A percentile compares a stretch with the other conserved stretches of the same genome.
Evolutionary conservation across 1,139 yeast genomes (phyloP).

Genomic region (Torulaspora pretoriensis): DNA sequence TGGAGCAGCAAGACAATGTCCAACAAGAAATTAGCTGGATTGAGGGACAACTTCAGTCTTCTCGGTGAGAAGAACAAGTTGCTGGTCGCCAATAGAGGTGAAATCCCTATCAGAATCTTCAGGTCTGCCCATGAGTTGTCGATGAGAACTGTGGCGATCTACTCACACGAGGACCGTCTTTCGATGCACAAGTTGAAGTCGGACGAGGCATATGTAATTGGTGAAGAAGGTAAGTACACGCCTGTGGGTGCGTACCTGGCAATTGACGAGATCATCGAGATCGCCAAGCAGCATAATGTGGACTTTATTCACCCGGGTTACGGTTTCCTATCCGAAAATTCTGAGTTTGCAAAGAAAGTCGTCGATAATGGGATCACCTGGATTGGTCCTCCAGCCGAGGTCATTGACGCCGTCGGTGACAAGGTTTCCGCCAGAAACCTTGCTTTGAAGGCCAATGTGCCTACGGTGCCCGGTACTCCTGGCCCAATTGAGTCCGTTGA

Average conservation of each 20-base stretch:
- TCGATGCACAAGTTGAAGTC: slow-evolving; percentile 94
- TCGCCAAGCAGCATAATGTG: slow-evolving; percentile 83
- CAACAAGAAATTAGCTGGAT: slow-evolving; percentile 23
- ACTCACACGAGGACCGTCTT: slow-evolving; percentile 92
- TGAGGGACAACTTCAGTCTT: slow-evolving; percentile 51
- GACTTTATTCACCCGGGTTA: slow-evolving; percentile 99
- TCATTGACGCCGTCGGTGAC: slow-evolving; percentile 97
- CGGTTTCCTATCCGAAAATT: slow-evolving; percentile 91
- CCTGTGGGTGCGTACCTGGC: slow-evolving; percentile 97
- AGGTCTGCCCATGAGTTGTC: slow-evolving; percentile 97
- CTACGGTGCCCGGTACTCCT: slow-evolving; percentile 96
- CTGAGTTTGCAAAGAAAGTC: slow-evolving; percentile 90
- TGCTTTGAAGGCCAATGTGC: slow-evolving; percentile 79
- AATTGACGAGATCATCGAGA: slow-evolving; percentile 88
- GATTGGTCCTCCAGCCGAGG: slow-evolving; percentile 89
- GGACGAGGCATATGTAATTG: slow-evolving; percentile 89
- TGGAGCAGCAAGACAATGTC: slow-evolving; percentile 14
- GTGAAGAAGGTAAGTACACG: slow-evolving; percentile 80
- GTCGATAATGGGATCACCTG: slow-evolving; percentile 89
- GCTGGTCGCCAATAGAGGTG: slow-evolving; percentile 94
- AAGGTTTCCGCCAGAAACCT: slow-evolving; percentile 90
- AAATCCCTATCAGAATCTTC: slow-evolving; percentile 84
- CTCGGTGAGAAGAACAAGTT: slow-evolving; percentile 53
- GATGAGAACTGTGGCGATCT: slow-evolving; percentile 96
- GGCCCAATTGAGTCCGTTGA: slow-evolving; percentile 85